Percentiles rank a stretch among this genome's conserved stretches.
phyloP scores from a whole-genome alignment of 306 rosid genomes.

The Fagus sylvatica region DNA sequence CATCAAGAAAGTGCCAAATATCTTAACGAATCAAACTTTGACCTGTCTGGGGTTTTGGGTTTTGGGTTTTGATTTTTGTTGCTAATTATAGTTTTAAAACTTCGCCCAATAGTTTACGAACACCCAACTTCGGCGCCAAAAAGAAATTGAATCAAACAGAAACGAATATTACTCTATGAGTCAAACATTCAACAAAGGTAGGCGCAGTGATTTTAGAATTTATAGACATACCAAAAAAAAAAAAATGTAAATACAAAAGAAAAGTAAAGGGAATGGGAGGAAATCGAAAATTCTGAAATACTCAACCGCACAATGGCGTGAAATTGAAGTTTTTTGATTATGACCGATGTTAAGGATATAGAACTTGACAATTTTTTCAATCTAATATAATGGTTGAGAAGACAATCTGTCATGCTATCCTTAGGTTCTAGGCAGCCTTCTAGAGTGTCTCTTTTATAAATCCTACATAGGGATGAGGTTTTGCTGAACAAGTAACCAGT shows the following conservation, averaged over 20 bases:
- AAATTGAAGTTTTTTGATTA: no score
- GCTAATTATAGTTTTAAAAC: not conserved
- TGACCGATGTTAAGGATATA: no score
- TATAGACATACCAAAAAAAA: no score
- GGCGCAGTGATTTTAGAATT: conserved; percentile 30
- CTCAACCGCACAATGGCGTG: no score
- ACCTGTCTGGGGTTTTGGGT: not conserved
- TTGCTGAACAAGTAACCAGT: no score
- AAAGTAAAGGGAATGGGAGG: no score
- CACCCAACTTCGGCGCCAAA: conserved; percentile 19
- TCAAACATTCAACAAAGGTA: conserved; percentile 47
- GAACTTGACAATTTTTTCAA: no score
- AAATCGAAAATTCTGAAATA: not conserved
- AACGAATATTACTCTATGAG: not conserved
- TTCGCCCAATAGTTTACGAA: conserved; percentile 20
- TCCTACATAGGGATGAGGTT: no score
- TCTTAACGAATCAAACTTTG: not conserved
- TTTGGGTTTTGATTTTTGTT: not conserved
- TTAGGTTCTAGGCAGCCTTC: no score
- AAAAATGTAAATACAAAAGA: not conserved
- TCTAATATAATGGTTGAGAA: no score
- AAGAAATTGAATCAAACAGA: not conserved
- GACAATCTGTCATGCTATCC: no score
- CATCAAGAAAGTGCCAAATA: not conserved
- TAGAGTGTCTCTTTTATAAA: no score